phyloP scores from a whole-genome alignment of 495 filamentous ascomycete species.

The Tirmania nivea region DNA sequence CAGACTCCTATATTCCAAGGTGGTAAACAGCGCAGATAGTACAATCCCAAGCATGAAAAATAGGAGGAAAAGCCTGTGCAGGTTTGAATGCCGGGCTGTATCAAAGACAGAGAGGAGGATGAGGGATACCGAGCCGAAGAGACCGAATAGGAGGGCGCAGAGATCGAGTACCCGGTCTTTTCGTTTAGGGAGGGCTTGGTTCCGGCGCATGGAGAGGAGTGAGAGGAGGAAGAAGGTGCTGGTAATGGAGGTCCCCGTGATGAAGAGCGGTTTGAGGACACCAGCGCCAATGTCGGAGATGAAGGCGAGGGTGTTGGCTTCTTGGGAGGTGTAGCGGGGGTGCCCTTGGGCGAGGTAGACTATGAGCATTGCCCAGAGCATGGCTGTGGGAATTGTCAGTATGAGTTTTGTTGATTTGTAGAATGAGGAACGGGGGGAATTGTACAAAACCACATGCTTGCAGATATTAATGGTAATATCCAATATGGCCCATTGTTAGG shows the following conservation, averaged over 20 bases:
- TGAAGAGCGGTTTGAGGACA: slow-evolving; percentile 66
- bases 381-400: slow-evolving; percentile 23
- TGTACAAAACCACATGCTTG: slow-evolving; percentile 56
- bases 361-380: slow-evolving; percentile 45
- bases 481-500: slow-evolving; percentile 27
- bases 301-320: slow-evolving; percentile 52
- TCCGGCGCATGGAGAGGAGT: slow-evolving; percentile 47
- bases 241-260: slow-evolving; percentile 54
- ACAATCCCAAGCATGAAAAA: slow-evolving; percentile 50
- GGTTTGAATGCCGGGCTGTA: slow-evolving; percentile 36
- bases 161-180: slow-evolving; percentile 49
- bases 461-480: slow-evolving; percentile 63
- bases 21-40: slow-evolving; percentile 16
- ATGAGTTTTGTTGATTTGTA: neutral
- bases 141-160: slow-evolving; percentile 46
- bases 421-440: neutral
- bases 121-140: slow-evolving; percentile 55
- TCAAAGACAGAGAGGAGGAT: slow-evolving; percentile 75
- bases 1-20: slow-evolving; percentile 55
- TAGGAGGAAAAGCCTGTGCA: slow-evolving; percentile 58
- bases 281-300: slow-evolving; percentile 46
- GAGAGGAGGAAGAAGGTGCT: slow-evolving; percentile 68
- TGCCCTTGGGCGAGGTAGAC: slow-evolving; percentile 42
- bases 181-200: slow-evolving; percentile 10
- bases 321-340: slow-evolving; percentile 46